Base-by-base conservation (phyloP, 768 basidiomycete species). In the Boletales sp. region DNA sequence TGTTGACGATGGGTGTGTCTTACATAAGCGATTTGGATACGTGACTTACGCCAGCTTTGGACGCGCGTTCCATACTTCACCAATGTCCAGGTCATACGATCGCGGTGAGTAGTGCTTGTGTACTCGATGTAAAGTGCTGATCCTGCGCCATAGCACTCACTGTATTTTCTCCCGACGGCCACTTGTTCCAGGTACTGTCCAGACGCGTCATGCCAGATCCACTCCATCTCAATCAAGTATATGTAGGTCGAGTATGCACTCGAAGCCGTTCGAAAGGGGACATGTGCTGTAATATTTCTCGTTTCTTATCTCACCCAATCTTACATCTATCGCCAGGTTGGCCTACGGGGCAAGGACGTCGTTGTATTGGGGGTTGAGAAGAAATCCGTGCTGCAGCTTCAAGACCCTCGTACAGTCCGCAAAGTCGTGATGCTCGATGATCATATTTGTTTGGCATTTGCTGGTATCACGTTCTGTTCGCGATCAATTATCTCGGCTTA, bases 351-450 rank as follows among this genome's bases (percentile, higher is more conserved):
- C 59, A 86, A 87, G 65, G 86, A 94, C 59, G 90, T 94, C 27
- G 97, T 97, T 2, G 92, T 99, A 5, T 77, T 99, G 21, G 97
- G 95, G 43, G 95, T 98, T 29, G 97, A 99, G 79, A 98, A 98
- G 89, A 98, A 97, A 72, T 93, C 92, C 0, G 84, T 97, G 27
- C 77, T 98, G 11, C 97, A 99, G 70, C 80, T 99, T 15, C 97
- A 99, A 76, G 97, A 99, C 70, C 94, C 97, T 8, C 80, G 97
- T 46, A 99, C 97, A 1, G 94, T 98, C 14, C 79, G 97, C 47
- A 99, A 99, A 70, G 94, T 98, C 8, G 97, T 90, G 50, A 94
- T 97, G 93, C 74, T 99, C 45, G 97, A 99, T 66, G 97, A 99
- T 65, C 97, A 99, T 65, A 72, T 99, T 50, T 97, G 94, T 65